Conservation (phyloP, 2,329 filamentous ascomycete species). For the Fusarium nygamai region DNA sequence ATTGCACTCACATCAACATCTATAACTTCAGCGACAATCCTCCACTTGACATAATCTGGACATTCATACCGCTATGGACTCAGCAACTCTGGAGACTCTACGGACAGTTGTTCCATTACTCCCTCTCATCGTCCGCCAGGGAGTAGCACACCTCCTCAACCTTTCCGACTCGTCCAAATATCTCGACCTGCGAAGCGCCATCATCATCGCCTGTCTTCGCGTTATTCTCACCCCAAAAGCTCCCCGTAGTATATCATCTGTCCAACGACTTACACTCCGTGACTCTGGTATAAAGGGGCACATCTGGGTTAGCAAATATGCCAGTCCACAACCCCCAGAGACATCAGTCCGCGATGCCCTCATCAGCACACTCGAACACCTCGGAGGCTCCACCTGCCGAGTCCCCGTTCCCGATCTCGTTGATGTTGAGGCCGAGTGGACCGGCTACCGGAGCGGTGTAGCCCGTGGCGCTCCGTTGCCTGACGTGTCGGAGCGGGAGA, state of each 20-base stretch:
- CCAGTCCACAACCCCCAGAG: slow-evolving; percentile 67
- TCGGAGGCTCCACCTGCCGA: slow-evolving; percentile 30
- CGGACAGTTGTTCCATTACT: slow-evolving; percentile 61
- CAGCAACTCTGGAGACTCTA: slow-evolving; percentile 31
- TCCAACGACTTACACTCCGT: slow-evolving; percentile 70
- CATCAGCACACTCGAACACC: slow-evolving; percentile 60
- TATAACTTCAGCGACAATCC: not conserved
- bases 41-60: not conserved
- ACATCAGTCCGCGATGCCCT: slow-evolving; percentile 67
- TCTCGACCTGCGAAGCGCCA: slow-evolving; percentile 79
- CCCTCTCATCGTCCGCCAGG: slow-evolving; percentile 70
- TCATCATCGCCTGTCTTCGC: slow-evolving; percentile 78
- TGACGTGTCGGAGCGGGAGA: slow-evolving; percentile 67
- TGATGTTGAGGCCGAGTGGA: slow-evolving; percentile 79
- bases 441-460: slow-evolving; percentile 70
- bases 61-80: slow-evolving; percentile 8
- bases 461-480: slow-evolving; percentile 61
- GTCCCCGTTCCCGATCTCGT: slow-evolving; percentile 60
- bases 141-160: slow-evolving; percentile 71
- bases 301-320: slow-evolving; percentile 82
- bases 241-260: slow-evolving; percentile 63
- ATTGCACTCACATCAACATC: slow-evolving; percentile 7
- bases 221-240: slow-evolving; percentile 63
- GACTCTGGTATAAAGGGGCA: slow-evolving; percentile 78
- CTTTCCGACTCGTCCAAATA: slow-evolving; percentile 77